A percentile compares a stretch with the other conserved stretches of the same genome.
Conservation (phyloP, 371 early-diverging fungal species). For the Circinella umbellata region DNA sequence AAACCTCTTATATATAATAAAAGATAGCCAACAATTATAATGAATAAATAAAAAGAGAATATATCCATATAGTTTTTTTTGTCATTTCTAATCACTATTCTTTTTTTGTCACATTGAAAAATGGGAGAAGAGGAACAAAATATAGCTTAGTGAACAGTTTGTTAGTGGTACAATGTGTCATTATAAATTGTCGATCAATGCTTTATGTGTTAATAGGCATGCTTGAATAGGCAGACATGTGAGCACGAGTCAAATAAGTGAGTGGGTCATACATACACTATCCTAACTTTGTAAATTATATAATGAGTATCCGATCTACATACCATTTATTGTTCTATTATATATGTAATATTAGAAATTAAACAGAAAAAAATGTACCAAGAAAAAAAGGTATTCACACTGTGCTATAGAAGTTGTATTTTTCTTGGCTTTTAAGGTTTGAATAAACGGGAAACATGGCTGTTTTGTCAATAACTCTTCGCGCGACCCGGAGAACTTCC, state of each 20-base stretch:
- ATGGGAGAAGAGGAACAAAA: neutral
- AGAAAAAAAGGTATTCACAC: too few relatives aligned
- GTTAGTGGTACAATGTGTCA: neutral
- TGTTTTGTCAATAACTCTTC: neutral
- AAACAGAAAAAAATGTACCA: too few relatives aligned
- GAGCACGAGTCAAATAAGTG: neutral
- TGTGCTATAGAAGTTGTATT: too few relatives aligned
- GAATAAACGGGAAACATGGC: neutral
- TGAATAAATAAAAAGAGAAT: neutral
- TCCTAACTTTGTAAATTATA: neutral
- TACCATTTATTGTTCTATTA: too few relatives aligned
- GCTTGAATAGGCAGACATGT: neutral
- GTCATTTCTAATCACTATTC: neutral
- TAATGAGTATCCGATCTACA: too few relatives aligned
- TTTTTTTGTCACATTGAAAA: neutral
- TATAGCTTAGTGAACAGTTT: neutral
- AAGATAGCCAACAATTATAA: neutral
- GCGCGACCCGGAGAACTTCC: neutral
- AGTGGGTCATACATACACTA: neutral
- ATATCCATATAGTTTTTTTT: neutral
- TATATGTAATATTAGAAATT: too few relatives aligned
- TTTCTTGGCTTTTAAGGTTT: too few relatives aligned
- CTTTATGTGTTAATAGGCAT: neutral
- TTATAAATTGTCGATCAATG: conserved; percentile 5
- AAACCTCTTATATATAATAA: neutral